A percentile compares a stretch with the other conserved stretches of the same genome.
Conservation (phyloP, 2,329 filamentous ascomycete genomes). For the Bisporella sp. region DNA sequence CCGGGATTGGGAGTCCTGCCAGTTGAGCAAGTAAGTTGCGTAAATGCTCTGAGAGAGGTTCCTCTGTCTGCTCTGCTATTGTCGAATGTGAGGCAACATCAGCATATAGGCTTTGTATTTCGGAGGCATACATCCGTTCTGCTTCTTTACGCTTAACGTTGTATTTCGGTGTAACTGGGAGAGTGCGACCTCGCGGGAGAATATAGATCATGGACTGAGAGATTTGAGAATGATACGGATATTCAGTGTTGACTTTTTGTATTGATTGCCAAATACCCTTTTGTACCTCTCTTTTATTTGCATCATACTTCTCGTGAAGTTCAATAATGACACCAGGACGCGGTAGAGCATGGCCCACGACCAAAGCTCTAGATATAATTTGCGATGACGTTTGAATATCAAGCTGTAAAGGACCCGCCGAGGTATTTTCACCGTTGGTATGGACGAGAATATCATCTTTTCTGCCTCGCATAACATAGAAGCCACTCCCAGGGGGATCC, state of each 20-base stretch:
- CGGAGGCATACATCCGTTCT: conserved; percentile 16
- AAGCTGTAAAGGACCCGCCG: conserved; percentile 21
- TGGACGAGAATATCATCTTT: conserved; percentile 28
- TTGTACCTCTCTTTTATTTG: conserved; percentile 2
- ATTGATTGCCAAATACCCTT: conserved; percentile 16
- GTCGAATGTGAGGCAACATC: neutral
- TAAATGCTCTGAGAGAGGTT: conserved; percentile 15
- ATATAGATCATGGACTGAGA: conserved; percentile 22
- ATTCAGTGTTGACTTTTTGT: conserved; percentile 16
- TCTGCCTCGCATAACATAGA: conserved; percentile 23
- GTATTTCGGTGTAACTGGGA: conserved; percentile 27
- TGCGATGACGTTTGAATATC: conserved; percentile 21
- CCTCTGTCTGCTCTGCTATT: neutral
- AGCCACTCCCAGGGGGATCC: conserved; percentile 24
- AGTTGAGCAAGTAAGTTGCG: conserved; percentile 14
- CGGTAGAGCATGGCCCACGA: conserved; percentile 21
- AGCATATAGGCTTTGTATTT: conserved; percentile 19
- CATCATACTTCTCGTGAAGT: conserved; percentile 15
- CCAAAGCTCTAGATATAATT: conserved; percentile 19
- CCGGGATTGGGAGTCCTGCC: conserved; percentile 7
- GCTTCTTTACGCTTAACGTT: conserved; percentile 27
- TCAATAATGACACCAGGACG: conserved; percentile 22
- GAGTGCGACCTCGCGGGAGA: conserved; percentile 14
- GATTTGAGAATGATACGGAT: conserved; percentile 20
- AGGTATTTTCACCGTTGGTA: conserved; percentile 28